A percentile compares a stretch with the other conserved stretches of the same genome.
Evolutionary conservation across 805 yeast species (phyloP).

Genomic region (Wickerhamiella allomyrinae): DNA sequence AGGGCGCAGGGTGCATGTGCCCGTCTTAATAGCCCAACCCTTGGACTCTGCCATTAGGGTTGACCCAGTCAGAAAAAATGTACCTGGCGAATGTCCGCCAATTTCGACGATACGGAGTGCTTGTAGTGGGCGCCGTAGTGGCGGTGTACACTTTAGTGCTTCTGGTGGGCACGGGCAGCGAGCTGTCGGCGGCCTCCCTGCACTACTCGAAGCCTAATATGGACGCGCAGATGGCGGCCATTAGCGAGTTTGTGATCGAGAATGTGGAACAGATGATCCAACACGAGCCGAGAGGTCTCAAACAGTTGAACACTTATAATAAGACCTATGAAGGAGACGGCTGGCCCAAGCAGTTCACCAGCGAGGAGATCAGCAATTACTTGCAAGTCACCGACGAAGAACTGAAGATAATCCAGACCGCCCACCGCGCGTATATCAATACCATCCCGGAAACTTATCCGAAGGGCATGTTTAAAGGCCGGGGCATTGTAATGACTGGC

Average conservation of each 20-base stretch:
- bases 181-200: background rate
- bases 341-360: background rate
- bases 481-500: constrained; percentile 58
- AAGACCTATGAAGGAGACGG: background rate
- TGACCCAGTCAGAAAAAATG: no score
- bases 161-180: background rate
- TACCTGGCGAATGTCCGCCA: no score
- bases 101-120: no score
- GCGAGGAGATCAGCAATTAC: constrained; percentile 9
- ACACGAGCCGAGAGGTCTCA: background rate
- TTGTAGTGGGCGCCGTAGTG: no score
- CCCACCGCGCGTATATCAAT: constrained; percentile 9
- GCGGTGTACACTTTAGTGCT: background rate
- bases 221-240: background rate
- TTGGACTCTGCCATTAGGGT: no score
- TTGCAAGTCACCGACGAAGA: constrained; percentile 11
- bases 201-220: background rate
- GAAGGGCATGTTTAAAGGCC: constrained; percentile 21
- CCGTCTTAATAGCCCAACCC: no score
- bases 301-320: background rate
- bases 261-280: background rate
- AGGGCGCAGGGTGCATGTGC: no score
- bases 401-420: constrained; percentile 3
- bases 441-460: constrained; percentile 8
- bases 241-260: background rate